Evolutionary conservation across 495 filamentous ascomycete species (phyloP), one percentile per base, ranked within the genome.

Genomic region (Sporormia fimetaria): DNA sequence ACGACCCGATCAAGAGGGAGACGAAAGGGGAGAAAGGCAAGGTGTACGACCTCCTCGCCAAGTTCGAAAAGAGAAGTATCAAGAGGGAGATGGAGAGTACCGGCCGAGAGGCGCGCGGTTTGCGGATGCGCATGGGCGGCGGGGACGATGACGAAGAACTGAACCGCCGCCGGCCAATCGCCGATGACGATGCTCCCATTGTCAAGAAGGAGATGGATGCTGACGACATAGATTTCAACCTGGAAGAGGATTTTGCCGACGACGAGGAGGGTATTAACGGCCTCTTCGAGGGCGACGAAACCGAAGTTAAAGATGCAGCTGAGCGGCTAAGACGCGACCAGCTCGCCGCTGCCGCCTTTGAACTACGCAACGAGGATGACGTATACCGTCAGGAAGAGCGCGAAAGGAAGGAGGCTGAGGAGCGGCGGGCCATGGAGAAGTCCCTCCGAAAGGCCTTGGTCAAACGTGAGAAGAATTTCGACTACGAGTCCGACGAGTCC

Each of bases 321-420:
- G 77, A 80, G 38, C 71, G 77, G 45, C 80, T 96, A 46, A 90
- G 87, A 45, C 75, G 83, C 24, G 87, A 98, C 53, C 85, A 90
- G 51, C 65, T 87, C 21, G 75, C 74, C 42, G 88, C 90, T 10
- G 93, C 94, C 52, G 63, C 88, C 5, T 94, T 94, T 49, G 79
- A 81, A 42, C 64, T 83, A 10, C 84, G 40, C 0, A 40, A 54
- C 16, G 51, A 54, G 22, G 21, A 43, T 3, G 52, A 61, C 6
- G 49, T 60, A 17, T 51, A 81, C 48, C 76, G 92, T 14, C 84
- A 95, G 58, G 75, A 78, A 39, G 83, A 94, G 44, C 83, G 85
- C 24, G 86, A 95, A 37, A 67, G 76, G 36, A 80, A 88, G 54
- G 83, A 90, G 58, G 56, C 71, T 8, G 71, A 79, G 45, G 69